A percentile compares a stretch with the other conserved stretches of the same genome.
These are phyloP conservation scores for Debaryomyces subglobosus DNA, from an alignment of 1,139 yeast genomes.

Conservation along the genomic window DNA sequence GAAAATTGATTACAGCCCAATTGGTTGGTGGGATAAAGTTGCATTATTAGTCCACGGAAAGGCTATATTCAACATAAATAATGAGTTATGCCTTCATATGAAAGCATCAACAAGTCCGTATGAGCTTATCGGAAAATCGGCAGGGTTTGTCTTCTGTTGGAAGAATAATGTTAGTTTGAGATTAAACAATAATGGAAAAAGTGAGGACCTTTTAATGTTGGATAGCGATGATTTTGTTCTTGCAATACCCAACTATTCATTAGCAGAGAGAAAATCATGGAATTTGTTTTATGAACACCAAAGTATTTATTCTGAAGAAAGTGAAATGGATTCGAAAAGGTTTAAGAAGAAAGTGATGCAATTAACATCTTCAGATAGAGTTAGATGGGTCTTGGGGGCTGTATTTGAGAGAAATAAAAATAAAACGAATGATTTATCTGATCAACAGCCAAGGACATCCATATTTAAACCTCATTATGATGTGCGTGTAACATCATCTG, in stretches of 20 bases:
- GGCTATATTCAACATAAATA: slow-evolving; percentile 54
- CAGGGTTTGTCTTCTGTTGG: slow-evolving; percentile 87
- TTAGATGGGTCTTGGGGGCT: slow-evolving; percentile 46
- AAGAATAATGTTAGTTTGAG: slow-evolving; percentile 61
- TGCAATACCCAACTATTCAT: slow-evolving; percentile 62
- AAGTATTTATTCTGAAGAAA: slow-evolving; percentile 14
- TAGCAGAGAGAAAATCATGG: slow-evolving; percentile 38
- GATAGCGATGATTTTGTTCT: slow-evolving; percentile 68
- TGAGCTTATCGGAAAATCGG: slow-evolving; percentile 61
- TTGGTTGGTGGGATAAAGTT: slow-evolving; percentile 72
- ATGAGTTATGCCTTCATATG: slow-evolving; percentile 55
- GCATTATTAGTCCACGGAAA: slow-evolving; percentile 49
- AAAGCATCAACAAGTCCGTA: slow-evolving; percentile 81
- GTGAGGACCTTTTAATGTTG: slow-evolving; percentile 63
- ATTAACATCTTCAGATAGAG: slow-evolving; percentile 42
- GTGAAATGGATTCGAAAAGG: slow-evolving; percentile 34
- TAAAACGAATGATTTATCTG: slow-evolving; percentile 23
- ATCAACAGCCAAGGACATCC: slow-evolving; percentile 35
- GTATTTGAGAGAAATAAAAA: slow-evolving; percentile 43
- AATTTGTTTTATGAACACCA: slow-evolving; percentile 30
- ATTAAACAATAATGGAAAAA: slow-evolving; percentile 65
- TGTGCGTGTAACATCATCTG: slow-evolving; percentile 44
- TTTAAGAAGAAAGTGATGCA: slow-evolving; percentile 43
- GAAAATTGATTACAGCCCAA: slow-evolving; percentile 79
- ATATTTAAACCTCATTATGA: slow-evolving; percentile 48